A percentile compares a stretch with the other conserved stretches of the same genome.
These are phyloP conservation scores for Dioscorea zingiberensis DNA, from an alignment of 106 monocot genomes.

Conservation along the genomic window DNA sequence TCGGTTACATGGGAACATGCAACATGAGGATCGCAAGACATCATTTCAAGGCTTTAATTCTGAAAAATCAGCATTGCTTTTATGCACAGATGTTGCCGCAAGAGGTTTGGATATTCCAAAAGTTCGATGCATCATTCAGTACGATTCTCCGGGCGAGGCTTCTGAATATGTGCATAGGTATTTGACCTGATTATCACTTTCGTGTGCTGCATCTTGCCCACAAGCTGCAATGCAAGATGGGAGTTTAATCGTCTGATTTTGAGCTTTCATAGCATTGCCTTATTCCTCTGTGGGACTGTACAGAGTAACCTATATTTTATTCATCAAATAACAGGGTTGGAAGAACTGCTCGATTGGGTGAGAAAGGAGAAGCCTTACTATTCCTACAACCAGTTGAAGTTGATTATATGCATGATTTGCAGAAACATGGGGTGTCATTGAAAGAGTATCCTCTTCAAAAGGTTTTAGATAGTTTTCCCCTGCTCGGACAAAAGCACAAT, in stretches of 20 bases:
- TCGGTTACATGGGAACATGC: constrained; percentile 89
- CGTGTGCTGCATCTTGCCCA: not conserved
- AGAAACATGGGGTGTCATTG: constrained; percentile 59
- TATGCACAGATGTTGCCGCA: constrained; percentile 96
- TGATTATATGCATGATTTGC: constrained; percentile 78
- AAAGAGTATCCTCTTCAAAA: constrained; percentile 74
- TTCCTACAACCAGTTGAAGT: constrained; percentile 89
- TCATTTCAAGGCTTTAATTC: constrained; percentile 65
- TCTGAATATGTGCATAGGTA: constrained; percentile 99
- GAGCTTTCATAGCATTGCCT: too few relatives aligned
- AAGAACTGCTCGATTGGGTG: constrained; percentile 93
- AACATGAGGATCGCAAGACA: constrained; percentile 66
- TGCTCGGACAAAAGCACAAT: constrained; percentile 34
- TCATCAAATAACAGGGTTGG: constrained; percentile 52
- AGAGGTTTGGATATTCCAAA: constrained; percentile 93
- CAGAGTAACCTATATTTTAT: not conserved
- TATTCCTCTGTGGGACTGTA: too few relatives aligned
- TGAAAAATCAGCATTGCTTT: constrained; percentile 87
- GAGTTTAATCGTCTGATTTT: too few relatives aligned
- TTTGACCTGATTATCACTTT: not conserved
- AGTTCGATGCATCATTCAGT: constrained; percentile 89
- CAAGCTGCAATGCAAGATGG: too few relatives aligned
- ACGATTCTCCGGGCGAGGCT: constrained; percentile 99
- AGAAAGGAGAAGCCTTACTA: constrained; percentile 90
- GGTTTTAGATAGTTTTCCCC: constrained; percentile 47